phyloP scores from a whole-genome alignment of 1,139 yeast genomes.

The Diutina catenulata region DNA sequence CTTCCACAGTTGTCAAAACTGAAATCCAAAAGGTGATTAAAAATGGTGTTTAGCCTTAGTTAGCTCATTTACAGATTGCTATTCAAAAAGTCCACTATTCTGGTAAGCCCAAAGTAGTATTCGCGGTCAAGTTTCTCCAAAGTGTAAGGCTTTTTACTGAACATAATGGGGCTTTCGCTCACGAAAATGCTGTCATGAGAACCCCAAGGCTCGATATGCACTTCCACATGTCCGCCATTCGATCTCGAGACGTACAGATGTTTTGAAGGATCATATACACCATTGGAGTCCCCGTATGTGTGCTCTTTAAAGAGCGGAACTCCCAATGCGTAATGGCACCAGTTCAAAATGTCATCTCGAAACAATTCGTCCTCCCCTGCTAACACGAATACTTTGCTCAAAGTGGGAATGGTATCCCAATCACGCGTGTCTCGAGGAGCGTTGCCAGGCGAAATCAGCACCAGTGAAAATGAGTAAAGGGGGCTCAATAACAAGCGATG shows the following conservation, averaged over 20 bases:
- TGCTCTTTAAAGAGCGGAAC: not conserved
- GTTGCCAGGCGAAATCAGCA: constrained; percentile 1
- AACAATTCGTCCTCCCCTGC: constrained; percentile 6
- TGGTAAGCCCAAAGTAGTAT: constrained; percentile 8
- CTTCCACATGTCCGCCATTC: constrained; percentile 11
- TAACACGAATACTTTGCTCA: not conserved
- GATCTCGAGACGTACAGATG: not conserved
- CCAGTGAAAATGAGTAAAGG: not conserved
- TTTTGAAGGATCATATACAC: not conserved
- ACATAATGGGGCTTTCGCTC: constrained; percentile 16
- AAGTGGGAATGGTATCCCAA: constrained; percentile 5
- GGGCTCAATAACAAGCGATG: not conserved
- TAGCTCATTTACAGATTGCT: constrained; percentile 5
- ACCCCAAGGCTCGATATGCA: constrained; percentile 33
- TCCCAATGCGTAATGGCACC: constrained; percentile 1
- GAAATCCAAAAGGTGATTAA: constrained; percentile 5
- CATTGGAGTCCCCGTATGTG: not conserved
- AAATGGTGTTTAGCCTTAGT: too few relatives aligned
- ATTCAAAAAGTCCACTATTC: constrained; percentile 9
- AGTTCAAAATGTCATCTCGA: constrained; percentile 4
- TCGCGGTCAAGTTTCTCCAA: constrained; percentile 11
- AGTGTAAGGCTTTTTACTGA: constrained; percentile 6
- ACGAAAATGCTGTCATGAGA: constrained; percentile 28
- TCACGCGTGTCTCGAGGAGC: not conserved
- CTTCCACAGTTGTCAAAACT: constrained; percentile 6